Conservation (phyloP, 208 protist genomes). For the Naegleria fowleri region DNA sequence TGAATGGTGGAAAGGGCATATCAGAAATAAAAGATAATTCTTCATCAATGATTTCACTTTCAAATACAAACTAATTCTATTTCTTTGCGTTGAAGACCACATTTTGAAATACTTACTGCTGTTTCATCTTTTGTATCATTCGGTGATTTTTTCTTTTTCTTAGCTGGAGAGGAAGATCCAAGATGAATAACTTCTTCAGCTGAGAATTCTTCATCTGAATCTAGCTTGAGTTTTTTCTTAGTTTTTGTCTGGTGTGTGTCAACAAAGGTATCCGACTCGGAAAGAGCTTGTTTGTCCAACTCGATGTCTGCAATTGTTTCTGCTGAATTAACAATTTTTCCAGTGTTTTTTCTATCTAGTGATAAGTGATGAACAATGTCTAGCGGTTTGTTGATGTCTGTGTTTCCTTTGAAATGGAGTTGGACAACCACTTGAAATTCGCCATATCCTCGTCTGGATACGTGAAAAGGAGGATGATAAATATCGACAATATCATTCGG, state of each 20-base stretch:
- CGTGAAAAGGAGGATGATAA: neutral
- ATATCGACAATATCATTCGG: conserved; percentile 1
- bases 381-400: neutral
- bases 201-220: neutral
- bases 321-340: neutral
- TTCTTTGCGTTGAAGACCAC: neutral
- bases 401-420: conserved; percentile 13
- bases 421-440: conserved; percentile 7
- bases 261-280: neutral
- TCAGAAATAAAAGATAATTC: neutral
- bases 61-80: neutral
- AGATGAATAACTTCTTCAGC: neutral
- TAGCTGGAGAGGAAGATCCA: neutral
- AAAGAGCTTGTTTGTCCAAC: neutral
- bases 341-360: neutral
- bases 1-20: neutral
- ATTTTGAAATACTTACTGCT: neutral
- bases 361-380: neutral
- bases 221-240: neutral
- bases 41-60: neutral
- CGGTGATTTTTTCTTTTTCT: neutral
- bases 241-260: neutral
- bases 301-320: conserved; percentile 5
- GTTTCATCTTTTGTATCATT: neutral
- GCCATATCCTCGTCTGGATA: conserved; percentile 6